Base-by-base conservation (phyloP, 2,329 filamentous ascomycete species). In the Aspergillus brasiliensis region DNA sequence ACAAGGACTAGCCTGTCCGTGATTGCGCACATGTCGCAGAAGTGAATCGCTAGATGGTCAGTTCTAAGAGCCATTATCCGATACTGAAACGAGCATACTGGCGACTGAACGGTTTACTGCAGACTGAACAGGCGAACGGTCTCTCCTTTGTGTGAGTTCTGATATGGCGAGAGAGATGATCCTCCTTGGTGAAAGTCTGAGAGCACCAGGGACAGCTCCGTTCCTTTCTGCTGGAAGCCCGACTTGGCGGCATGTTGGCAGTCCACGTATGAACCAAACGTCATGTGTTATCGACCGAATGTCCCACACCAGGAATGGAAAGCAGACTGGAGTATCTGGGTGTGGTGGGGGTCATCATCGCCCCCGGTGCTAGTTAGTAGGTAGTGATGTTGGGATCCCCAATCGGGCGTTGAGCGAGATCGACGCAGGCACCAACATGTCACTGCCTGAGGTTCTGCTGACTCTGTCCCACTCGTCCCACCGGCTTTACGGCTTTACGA, bases 161-260 rank as follows among this genome's bases (percentile, higher is more conserved):
- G n/a, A 72, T 65, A 60, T 74, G 72, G 21, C 72, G 64, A 28
- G 71, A 63, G 8, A 74, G 67, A 60, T 74, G 72, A 31, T 74
- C 72, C 13, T 70, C 70, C 58, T 72, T 74, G 10, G 65, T 61
- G 46, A 74, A 74, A 1, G 62, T 64, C 19, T 63, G 57, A 8
- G 60, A 65, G 58, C 70, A 73, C 47, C 65, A 67, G 11, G 65
- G 62, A 49, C 69, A 72, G 21, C 60, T 49, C 4, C 64, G 59
- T 44, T 63, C 51, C 21, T 37, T 53, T 21, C 51, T 57, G 34
- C 15, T 34, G 11, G 10, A 17, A 40, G 11, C 5, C 25, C 40
- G 40, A 44, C 19, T 44, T 13, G 40, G 19, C 11, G 40, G 40
- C 40, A 44, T 44, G 38, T 42, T 17, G 38, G 17, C 38, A 17